Percentiles rank a stretch among this genome's conserved stretches.
Conservation (phyloP, 2,329 filamentous ascomycete genomes). For the Orbilia oligospora region DNA sequence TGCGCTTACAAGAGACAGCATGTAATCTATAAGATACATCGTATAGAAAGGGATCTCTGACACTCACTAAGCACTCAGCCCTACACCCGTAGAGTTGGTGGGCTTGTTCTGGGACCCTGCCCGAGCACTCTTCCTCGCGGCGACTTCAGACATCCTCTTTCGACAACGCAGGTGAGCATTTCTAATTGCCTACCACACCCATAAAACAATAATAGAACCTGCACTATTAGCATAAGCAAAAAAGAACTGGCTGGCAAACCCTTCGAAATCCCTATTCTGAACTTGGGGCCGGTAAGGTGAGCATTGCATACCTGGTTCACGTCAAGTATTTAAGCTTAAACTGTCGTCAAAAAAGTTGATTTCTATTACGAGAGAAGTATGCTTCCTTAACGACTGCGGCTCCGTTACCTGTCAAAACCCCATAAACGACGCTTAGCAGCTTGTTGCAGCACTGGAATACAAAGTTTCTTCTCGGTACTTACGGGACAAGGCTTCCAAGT, state of each 20-base stretch:
- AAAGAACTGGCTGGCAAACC: constrained; percentile 19
- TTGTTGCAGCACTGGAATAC: constrained; percentile 23
- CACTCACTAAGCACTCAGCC: constrained; percentile 39
- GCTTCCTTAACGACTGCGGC: constrained; percentile 3
- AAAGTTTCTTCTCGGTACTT: constrained; percentile 40
- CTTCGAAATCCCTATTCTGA: constrained; percentile 22
- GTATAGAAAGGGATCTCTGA: constrained; percentile 10
- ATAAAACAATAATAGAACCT: constrained; percentile 36
- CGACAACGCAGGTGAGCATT: constrained; percentile 52
- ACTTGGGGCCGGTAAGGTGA: constrained; percentile 20
- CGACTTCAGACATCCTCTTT: constrained; percentile 47
- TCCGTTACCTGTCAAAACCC: constrained; percentile 31
- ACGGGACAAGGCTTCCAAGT: constrained; percentile 51
- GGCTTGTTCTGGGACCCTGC: constrained; percentile 37
- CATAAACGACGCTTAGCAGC: constrained; percentile 39
- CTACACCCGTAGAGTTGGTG: constrained; percentile 22
- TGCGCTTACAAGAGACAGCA: constrained; percentile 27
- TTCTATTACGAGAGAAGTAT: constrained; percentile 11
- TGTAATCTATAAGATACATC: constrained; percentile 43
- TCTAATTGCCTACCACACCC: constrained; percentile 59
- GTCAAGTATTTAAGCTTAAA: constrained; percentile 49
- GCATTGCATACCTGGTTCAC: constrained; percentile 25
- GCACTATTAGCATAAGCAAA: constrained; percentile 43
- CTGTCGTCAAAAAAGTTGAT: constrained; percentile 13
- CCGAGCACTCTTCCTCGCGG: constrained; percentile 16